Evolutionary conservation across 306 rosid species (phyloP), one percentile per base, ranked within the genome.

Genomic region (Rubus parviflorus): DNA sequence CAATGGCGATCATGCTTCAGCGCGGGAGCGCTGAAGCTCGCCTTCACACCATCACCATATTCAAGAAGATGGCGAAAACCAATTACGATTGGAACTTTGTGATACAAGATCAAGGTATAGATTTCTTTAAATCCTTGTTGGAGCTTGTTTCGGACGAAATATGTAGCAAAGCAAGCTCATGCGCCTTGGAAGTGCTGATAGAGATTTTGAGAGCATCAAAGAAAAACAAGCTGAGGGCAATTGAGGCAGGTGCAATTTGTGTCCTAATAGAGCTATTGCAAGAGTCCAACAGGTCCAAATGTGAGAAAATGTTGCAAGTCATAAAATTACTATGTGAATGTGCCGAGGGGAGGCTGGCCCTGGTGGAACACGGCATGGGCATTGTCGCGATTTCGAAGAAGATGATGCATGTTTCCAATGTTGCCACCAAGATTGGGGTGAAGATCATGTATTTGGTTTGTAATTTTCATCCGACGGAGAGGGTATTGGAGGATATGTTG

Each of bases 291-390:
- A 58, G 81, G 48, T 73, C 87, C 17, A 83, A 72, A 65, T 81
- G 86, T 68, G 91, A 88, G 77, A 81, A 65, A 63, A 80, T 83
- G 35, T 53, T 88, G 51, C 52, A 71, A 23, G 53, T 88, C 51
- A 35, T 83, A 16, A 86, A 85, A 62, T 70, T 74, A 9, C 57
- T 88, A 3, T 83, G 91, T 47, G 86, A 85, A 51, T 79, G 87
- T 47, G 87, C 91, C 1, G 91, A 88, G 75, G 91, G 91, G 10
- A 81, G 91, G 80, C 52, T 58, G 72, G 87, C 84, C 2, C 14
- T 88, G 74, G 89, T 81, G 51, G 91, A 88, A 35, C 91, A 88
- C 61, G 87, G 84, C 12, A 75, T 88, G 84, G 87, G 87, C 5
- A 79, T 88, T 5, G 86, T 83, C 1, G 82, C 75, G 2, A 75